Percentiles rank a stretch among this genome's conserved stretches.
Evolutionary conservation across 352 stramenopile genomes (phyloP).

Genomic region (Achlya hypogyna): DNA sequence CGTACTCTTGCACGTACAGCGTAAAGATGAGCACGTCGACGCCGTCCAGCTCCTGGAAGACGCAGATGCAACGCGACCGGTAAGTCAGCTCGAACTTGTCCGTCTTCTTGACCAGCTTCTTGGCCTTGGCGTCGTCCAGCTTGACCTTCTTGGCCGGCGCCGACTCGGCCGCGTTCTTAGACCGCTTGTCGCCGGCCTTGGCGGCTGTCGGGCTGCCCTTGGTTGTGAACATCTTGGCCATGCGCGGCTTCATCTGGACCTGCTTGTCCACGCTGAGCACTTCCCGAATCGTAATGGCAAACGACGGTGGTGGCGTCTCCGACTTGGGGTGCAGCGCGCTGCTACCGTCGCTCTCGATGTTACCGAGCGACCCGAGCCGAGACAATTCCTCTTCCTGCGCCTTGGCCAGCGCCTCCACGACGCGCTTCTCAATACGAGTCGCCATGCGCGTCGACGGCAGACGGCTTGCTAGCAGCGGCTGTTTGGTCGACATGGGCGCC

Average conservation of each 20-base stretch:
- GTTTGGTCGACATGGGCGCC: constrained; percentile 67
- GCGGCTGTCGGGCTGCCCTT: constrained; percentile 51
- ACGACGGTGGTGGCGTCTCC: constrained; percentile 41
- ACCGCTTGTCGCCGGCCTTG: constrained; percentile 20
- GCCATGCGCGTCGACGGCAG: constrained; percentile 79
- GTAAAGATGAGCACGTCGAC: constrained; percentile 85
- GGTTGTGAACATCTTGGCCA: constrained; percentile 57
- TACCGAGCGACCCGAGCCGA: constrained; percentile 74
- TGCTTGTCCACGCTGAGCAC: constrained; percentile 82
- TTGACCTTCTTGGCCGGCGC: constrained; percentile 13
- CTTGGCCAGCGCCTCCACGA: constrained; percentile 63
- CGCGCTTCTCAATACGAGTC: constrained; percentile 70
- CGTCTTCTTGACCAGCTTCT: constrained; percentile 6
- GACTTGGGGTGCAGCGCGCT: constrained; percentile 49
- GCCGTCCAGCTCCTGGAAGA: constrained; percentile 84
- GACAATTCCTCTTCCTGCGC: constrained; percentile 65
- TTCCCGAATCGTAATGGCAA: constrained; percentile 78
- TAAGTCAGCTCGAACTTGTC: constrained; percentile 65
- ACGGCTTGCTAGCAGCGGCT: constrained; percentile 66
- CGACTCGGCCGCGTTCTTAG: neutral
- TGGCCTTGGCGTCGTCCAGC: neutral
- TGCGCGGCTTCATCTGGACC: constrained; percentile 78
- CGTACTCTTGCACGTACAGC: constrained; percentile 84
- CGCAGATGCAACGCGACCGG: constrained; percentile 80
- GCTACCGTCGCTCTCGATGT: constrained; percentile 76